These are phyloP conservation scores for Boletellus ananas DNA, from an alignment of 768 basidiomycete genomes.

Conservation along the genomic window DNA sequence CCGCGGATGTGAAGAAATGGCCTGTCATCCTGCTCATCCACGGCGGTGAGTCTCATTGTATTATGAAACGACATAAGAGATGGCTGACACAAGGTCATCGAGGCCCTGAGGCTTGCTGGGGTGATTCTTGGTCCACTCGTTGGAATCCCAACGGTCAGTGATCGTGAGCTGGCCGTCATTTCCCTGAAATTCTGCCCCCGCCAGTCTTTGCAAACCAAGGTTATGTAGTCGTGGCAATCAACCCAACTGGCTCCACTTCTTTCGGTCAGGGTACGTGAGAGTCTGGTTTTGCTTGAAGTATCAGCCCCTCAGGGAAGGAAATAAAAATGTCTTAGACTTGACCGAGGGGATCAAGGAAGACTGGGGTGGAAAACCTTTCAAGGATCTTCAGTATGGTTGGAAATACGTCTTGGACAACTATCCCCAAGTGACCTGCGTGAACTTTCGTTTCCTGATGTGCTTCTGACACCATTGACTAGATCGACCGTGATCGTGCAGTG, in stretches of 20 bases:
- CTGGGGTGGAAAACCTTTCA: constrained; percentile 85
- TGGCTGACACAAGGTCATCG: constrained; percentile 12
- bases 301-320: not conserved
- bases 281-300: not conserved
- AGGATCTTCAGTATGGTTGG: constrained; percentile 74
- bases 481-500: constrained; percentile 65
- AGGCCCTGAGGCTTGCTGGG: constrained; percentile 83
- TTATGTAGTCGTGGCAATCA: constrained; percentile 83
- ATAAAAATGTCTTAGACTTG: constrained; percentile 45
- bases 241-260: constrained; percentile 92
- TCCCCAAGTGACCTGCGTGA: constrained; percentile 52
- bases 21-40: constrained; percentile 81
- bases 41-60: constrained; percentile 44
- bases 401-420: constrained; percentile 60
- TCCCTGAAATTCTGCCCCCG: not conserved
- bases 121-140: constrained; percentile 84
- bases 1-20: constrained; percentile 66
- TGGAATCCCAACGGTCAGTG: constrained; percentile 83
- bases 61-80: not conserved
- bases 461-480: constrained; percentile 35
- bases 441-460: not conserved
- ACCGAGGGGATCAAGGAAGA: constrained; percentile 78
- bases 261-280: constrained; percentile 71
- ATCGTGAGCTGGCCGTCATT: not conserved
- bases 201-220: constrained; percentile 82